phyloP scores from a whole-genome alignment of 2,329 filamentous ascomycete genomes.

The Paramyrothecium roridum region DNA sequence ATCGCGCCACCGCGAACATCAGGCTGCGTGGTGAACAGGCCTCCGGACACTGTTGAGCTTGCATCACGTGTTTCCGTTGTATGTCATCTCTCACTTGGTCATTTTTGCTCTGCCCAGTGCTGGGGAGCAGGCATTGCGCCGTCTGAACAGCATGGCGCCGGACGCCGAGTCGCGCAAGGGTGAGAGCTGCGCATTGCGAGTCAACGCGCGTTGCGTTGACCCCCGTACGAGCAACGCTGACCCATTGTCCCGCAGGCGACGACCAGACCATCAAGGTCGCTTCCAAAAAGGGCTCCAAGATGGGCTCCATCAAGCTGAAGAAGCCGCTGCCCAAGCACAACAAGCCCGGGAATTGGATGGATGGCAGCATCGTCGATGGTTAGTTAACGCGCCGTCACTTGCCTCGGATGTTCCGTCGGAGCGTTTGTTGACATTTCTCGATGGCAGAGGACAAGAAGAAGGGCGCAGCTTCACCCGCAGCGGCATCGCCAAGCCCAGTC shows the following conservation, averaged over 20 bases:
- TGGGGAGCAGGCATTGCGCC: not conserved
- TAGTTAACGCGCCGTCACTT: constrained; percentile 15
- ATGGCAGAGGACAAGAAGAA: constrained; percentile 52
- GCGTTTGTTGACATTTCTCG: constrained; percentile 2
- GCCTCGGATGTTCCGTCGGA: not conserved
- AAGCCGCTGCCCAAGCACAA: constrained; percentile 59
- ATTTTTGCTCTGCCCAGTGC: not conserved
- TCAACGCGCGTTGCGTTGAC: not conserved
- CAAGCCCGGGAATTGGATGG: constrained; percentile 70
- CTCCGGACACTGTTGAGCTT: not conserved
- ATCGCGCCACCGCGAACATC: not conserved
- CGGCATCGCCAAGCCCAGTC: constrained; percentile 50
- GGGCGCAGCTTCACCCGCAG: constrained; percentile 39
- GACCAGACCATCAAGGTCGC: constrained; percentile 62
- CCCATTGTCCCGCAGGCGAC: constrained; percentile 35
- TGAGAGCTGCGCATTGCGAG: constrained; percentile 8
- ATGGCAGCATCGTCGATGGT: constrained; percentile 64
- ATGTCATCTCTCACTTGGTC: not conserved
- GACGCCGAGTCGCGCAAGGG: constrained; percentile 24
- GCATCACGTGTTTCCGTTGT: not conserved
- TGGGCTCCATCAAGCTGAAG: constrained; percentile 59
- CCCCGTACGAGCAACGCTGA: not conserved
- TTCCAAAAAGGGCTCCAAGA: constrained; percentile 51
- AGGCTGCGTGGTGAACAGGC: not conserved
- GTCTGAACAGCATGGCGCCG: constrained; percentile 10